Evolutionary conservation across 345 rosid genomes (phyloP).

Genomic region (Passiflora organensis): DNA sequence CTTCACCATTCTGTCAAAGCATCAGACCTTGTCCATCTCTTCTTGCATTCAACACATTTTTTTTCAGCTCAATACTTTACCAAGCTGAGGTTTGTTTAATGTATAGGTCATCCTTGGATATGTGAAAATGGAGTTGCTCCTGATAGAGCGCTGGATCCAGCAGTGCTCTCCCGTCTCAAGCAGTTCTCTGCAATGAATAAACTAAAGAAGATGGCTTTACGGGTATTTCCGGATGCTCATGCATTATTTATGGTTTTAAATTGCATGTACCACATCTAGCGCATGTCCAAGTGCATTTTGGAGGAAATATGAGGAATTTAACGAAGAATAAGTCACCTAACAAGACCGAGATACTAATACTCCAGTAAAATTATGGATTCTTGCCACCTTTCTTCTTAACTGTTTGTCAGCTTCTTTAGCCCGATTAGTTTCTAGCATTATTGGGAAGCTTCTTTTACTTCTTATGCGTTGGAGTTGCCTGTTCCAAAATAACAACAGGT

Average conservation of each 20-base stretch:
- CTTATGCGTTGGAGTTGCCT: constrained; percentile 3
- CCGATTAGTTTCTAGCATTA: too few relatives aligned
- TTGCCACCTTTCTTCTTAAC: neutral
- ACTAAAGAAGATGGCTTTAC: constrained; percentile 95
- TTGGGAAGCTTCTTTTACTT: too few relatives aligned
- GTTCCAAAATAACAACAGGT: constrained; percentile 54
- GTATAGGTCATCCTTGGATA: constrained; percentile 94
- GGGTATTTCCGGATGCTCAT: constrained; percentile 56
- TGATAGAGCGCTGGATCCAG: constrained; percentile 84
- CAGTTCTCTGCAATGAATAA: constrained; percentile 98
- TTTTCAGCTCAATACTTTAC: constrained; percentile 1
- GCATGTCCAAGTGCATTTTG: neutral
- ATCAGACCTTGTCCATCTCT: neutral
- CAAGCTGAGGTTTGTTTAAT: constrained; percentile 9
- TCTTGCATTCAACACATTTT: neutral
- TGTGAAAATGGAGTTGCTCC: constrained; percentile 99
- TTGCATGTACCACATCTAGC: neutral
- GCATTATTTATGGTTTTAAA: neutral
- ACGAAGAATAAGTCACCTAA: neutral
- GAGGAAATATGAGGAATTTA: neutral
- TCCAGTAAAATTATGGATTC: neutral
- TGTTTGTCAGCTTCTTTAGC: too few relatives aligned
- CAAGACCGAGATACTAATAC: neutral
- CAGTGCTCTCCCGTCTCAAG: constrained; percentile 94
- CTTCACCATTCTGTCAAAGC: too few relatives aligned